Percentiles rank a stretch among this genome's conserved stretches.
These are phyloP conservation scores for Parathielavia appendiculata DNA, from an alignment of 495 filamentous ascomycete species.

Conservation along the genomic window DNA sequence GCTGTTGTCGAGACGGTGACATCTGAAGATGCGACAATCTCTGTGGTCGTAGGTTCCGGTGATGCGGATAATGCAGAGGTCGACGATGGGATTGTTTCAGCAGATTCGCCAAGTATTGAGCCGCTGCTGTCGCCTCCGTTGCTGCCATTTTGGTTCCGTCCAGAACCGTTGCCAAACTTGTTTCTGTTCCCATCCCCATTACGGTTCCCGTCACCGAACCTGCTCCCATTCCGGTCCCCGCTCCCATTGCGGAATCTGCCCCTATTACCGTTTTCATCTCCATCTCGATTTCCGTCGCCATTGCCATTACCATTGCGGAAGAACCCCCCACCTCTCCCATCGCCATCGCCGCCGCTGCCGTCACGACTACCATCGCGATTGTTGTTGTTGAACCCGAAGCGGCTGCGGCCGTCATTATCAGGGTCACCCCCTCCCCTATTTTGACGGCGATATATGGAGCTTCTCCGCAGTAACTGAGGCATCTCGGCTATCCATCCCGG, in stretches of 20 bases:
- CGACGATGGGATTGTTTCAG: not conserved
- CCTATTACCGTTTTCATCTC: conserved; percentile 3
- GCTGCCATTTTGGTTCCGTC: conserved; percentile 3
- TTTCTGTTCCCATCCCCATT: not conserved
- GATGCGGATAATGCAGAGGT: not conserved
- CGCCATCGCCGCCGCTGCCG: not conserved
- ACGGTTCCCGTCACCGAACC: conserved; percentile 9
- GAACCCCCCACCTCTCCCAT: not conserved
- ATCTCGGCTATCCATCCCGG: conserved; percentile 12
- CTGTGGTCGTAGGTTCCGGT: not conserved
- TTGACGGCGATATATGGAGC: conserved; percentile 14
- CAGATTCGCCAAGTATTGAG: not conserved
- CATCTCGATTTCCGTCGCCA: conserved; percentile 12
- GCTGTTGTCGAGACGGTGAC: not conserved
- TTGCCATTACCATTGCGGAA: conserved; percentile 11
- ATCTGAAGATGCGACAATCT: not conserved
- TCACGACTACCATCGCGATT: not conserved
- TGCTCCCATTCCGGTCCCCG: conserved; percentile 5
- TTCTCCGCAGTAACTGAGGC: conserved; percentile 9
- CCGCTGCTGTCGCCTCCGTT: conserved; percentile 2
- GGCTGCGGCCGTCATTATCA: conserved; percentile 6
- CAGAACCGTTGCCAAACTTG: not conserved
- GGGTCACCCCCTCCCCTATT: conserved; percentile 11
- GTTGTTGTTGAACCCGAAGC: conserved; percentile 12
- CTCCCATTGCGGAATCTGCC: conserved; percentile 13